Evolutionary conservation across 352 stramenopile species (phyloP).

Genomic region (Globisporangium irregulare): DNA sequence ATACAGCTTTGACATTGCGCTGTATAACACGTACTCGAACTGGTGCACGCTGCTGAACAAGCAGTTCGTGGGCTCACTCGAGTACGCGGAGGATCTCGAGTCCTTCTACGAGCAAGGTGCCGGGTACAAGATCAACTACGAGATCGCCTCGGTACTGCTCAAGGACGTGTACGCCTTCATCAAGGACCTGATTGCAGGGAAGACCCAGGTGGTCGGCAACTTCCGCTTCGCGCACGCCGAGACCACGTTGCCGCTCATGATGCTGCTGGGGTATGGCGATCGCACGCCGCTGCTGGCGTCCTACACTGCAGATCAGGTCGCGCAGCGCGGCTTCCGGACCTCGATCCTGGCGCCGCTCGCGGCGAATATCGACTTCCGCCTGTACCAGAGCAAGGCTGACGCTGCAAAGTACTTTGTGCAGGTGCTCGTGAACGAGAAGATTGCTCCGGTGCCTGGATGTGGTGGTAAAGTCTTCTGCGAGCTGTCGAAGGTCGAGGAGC

Average conservation of each 20-base stretch:
- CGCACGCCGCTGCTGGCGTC: constrained; percentile 27
- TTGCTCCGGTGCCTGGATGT: constrained; percentile 26
- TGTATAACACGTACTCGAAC: constrained; percentile 32
- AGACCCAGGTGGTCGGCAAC: constrained; percentile 21
- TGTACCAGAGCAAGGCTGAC: constrained; percentile 26
- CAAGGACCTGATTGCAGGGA: constrained; percentile 4
- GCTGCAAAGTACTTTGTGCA: constrained; percentile 22
- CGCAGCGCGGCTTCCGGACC: constrained; percentile 31
- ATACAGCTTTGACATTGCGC: constrained; percentile 41
- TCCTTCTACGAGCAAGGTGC: constrained; percentile 44
- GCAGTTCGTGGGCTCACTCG: constrained; percentile 26
- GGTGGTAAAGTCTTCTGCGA: constrained; percentile 21
- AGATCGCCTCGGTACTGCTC: constrained; percentile 43
- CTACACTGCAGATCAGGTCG: constrained; percentile 27
- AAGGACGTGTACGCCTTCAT: constrained; percentile 35
- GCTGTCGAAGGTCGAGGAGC: constrained; percentile 19
- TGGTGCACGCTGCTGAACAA: constrained; percentile 47
- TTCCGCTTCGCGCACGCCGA: constrained; percentile 61
- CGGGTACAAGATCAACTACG: constrained; percentile 51
- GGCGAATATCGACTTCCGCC: constrained; percentile 48
- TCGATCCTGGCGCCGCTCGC: constrained; percentile 45
- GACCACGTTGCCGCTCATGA: constrained; percentile 51
- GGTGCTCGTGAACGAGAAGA: constrained; percentile 36
- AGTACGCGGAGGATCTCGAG: constrained; percentile 45
- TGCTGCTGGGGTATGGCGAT: constrained; percentile 34